Evolutionary conservation across 2,329 filamentous ascomycete genomes (phyloP).

Genomic region (Plenodomus biglobosus): DNA sequence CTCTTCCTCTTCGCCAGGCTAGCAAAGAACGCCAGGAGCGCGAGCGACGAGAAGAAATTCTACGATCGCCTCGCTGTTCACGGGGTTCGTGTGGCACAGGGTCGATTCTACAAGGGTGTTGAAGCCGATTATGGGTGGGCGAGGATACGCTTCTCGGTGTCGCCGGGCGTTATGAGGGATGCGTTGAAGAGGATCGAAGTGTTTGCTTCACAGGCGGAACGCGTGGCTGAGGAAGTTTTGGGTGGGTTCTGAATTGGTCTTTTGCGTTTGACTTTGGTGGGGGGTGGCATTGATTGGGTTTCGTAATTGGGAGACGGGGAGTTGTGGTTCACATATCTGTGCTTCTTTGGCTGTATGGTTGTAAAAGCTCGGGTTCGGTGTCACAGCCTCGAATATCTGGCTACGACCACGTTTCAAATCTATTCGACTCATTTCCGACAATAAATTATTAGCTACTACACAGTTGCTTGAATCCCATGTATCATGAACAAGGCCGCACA

Average conservation of each 20-base stretch:
- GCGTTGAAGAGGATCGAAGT: conserved; percentile 16
- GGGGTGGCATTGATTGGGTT: too few relatives aligned
- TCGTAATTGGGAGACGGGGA: too few relatives aligned
- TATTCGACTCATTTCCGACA: too few relatives aligned
- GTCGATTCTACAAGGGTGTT: conserved; percentile 23
- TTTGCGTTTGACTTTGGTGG: too few relatives aligned
- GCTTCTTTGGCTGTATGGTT: too few relatives aligned
- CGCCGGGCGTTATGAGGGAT: conserved; percentile 15
- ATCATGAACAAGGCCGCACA: too few relatives aligned
- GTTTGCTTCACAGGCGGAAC: conserved; percentile 10
- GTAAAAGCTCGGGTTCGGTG: too few relatives aligned
- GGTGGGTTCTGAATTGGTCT: not conserved
- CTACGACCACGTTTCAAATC: too few relatives aligned
- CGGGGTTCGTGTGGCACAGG: conserved; percentile 24
- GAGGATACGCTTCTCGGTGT: conserved; percentile 27
- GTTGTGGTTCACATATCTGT: too few relatives aligned
- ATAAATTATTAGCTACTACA: too few relatives aligned
- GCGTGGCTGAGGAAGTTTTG: not conserved
- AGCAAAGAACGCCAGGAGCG: conserved; percentile 13
- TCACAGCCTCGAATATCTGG: too few relatives aligned
- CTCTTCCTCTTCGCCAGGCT: conserved; percentile 32
- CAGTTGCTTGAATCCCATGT: too few relatives aligned
- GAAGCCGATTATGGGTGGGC: conserved; percentile 36
- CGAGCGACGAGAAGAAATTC: conserved; percentile 22
- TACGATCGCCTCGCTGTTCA: conserved; percentile 18